A percentile compares a stretch with the other conserved stretches of the same genome.
Evolutionary conservation across 192 early-diverging fungal genomes (phyloP).

Genomic region (Chytriomyces sp.): DNA sequence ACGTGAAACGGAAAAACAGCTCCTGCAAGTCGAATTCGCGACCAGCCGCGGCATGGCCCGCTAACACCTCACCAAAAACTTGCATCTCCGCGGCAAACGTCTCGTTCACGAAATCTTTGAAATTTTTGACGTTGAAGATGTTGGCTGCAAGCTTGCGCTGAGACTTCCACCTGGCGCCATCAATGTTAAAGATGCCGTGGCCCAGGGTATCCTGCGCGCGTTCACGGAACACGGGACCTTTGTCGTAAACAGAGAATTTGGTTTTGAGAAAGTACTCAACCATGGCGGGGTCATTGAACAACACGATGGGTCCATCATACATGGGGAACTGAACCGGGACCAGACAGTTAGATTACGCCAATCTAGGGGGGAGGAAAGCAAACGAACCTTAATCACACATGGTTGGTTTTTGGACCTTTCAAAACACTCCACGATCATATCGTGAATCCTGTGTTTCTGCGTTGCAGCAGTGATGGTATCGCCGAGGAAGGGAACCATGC

Average conservation of each 20-base stretch:
- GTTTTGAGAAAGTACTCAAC: constrained; percentile 41
- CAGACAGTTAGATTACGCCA: no score
- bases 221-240: constrained; percentile 8
- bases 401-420: neutral
- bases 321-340: no score
- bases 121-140: constrained; percentile 45
- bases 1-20: constrained; percentile 41
- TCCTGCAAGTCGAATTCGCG: constrained; percentile 37
- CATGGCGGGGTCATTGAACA: constrained; percentile 33
- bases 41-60: constrained; percentile 27
- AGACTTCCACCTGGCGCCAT: constrained; percentile 65
- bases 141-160: constrained; percentile 58
- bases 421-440: constrained; percentile 4
- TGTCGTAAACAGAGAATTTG: constrained; percentile 41
- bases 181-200: constrained; percentile 69
- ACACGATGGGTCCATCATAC: neutral
- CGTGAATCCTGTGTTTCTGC: neutral
- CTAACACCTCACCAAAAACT: constrained; percentile 11
- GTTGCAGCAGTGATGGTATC: constrained; percentile 1
- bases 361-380: no score
- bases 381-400: constrained; percentile 5
- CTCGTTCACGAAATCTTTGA: constrained; percentile 28
- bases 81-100: constrained; percentile 37
- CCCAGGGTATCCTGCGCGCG: constrained; percentile 56
- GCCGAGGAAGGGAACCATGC: constrained; percentile 24